Conservation (phyloP, 176 grass and related monocot genomes). For the Urochloa ruziziensis region DNA sequence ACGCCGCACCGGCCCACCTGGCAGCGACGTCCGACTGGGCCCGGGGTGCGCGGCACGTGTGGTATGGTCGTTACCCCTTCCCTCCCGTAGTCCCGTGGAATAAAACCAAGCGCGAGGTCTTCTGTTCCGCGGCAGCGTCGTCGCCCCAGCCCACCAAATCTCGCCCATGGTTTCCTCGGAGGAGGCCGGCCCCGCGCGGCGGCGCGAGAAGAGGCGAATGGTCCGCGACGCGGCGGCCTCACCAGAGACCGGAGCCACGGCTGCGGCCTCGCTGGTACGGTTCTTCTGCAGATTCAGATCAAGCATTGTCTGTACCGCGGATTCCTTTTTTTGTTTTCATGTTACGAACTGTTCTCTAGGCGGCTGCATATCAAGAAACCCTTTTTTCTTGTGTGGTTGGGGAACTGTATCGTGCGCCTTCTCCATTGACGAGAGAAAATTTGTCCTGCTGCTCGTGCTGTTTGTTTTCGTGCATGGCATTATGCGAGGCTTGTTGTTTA, state of each 20-base stretch:
- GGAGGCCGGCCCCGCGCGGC: background rate
- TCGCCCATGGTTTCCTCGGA: constrained; percentile 44
- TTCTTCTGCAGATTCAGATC: constrained; percentile 16
- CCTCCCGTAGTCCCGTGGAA: background rate
- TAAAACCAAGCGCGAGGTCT: constrained; percentile 40
- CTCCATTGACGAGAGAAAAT: background rate
- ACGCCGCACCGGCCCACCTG: no score
- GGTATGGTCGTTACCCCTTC: no score
- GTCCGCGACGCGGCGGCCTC: background rate
- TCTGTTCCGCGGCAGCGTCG: constrained; percentile 17
- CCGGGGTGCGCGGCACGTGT: no score
- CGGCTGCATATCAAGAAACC: background rate
- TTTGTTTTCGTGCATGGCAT: background rate
- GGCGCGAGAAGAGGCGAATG: constrained; percentile 37
- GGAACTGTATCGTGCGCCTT: background rate
- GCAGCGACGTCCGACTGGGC: no score
- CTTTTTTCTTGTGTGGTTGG: background rate
- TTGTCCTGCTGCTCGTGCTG: background rate
- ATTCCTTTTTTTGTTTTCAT: constrained; percentile 5
- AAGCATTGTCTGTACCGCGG: background rate
- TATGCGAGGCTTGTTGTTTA: background rate
- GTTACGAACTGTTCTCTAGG: background rate
- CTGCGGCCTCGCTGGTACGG: constrained; percentile 29
- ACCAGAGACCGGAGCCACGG: background rate
- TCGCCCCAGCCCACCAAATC: constrained; percentile 28